phyloP scores from a whole-genome alignment of 805 yeast genomes.

The Candida maesae region DNA sequence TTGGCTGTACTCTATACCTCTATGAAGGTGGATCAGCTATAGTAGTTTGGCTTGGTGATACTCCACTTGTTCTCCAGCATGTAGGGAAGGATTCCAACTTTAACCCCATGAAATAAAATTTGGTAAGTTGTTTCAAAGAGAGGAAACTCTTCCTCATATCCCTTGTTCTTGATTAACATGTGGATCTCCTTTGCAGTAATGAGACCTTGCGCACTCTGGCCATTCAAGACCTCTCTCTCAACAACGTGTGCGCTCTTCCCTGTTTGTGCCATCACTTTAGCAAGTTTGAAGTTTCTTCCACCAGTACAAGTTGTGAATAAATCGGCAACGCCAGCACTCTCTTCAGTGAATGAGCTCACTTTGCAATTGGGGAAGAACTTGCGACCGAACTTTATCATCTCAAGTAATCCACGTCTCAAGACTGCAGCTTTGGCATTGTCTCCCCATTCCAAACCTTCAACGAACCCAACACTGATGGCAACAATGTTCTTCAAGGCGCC shows the following conservation, averaged over 20 bases:
- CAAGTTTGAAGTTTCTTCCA: conserved; percentile 91
- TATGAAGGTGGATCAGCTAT: conserved; percentile 6
- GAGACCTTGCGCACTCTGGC: conserved; percentile 94
- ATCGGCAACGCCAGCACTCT: conserved; percentile 96
- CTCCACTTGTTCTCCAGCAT: conserved; percentile 40
- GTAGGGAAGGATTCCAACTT: conserved; percentile 56
- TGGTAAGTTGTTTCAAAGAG: conserved; percentile 37
- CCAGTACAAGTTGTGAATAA: conserved; percentile 94
- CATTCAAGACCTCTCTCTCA: conserved; percentile 79
- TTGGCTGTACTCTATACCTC: background rate
- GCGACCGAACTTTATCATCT: conserved; percentile 79
- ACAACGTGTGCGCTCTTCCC: conserved; percentile 71
- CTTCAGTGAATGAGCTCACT: conserved; percentile 82
- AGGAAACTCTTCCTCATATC: conserved; percentile 51
- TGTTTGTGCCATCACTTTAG: conserved; percentile 73
- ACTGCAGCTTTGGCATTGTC: conserved; percentile 96
- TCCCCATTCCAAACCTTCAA: conserved; percentile 97
- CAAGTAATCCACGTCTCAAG: conserved; percentile 89
- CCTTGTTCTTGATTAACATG: conserved; percentile 44
- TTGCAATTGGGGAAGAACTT: conserved; percentile 70
- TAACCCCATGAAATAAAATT: conserved; percentile 57
- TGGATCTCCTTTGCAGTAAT: conserved; percentile 86
- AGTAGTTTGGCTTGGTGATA: conserved; percentile 20
- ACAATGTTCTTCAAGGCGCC: conserved; percentile 95
- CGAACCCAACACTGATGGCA: conserved; percentile 93